Percentiles rank a stretch among this genome's conserved stretches.
phyloP scores from a whole-genome alignment of 2,329 filamentous ascomycete species.

The Ceratocystis colombiana region DNA sequence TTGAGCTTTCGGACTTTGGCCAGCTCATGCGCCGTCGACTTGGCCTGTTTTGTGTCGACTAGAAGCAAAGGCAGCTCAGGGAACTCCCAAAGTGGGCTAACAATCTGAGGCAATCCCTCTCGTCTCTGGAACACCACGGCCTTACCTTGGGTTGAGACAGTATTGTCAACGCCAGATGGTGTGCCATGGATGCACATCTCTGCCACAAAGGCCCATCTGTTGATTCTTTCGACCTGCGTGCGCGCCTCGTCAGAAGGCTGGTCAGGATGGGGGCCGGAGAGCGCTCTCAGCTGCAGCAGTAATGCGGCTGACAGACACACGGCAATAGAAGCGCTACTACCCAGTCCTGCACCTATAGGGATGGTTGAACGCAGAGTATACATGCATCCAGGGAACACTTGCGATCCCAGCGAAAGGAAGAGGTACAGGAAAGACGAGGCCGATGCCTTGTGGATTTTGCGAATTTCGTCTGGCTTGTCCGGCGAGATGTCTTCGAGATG shows the following conservation, averaged over 20 bases:
- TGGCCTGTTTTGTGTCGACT: constrained; percentile 78
- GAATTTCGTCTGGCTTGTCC: constrained; percentile 54
- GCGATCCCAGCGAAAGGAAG: constrained; percentile 75
- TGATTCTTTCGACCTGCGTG: constrained; percentile 86
- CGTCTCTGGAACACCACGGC: constrained; percentile 77
- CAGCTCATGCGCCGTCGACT: constrained; percentile 77
- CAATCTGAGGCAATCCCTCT: constrained; percentile 35
- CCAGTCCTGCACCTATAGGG: constrained; percentile 80
- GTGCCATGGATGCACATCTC: constrained; percentile 98
- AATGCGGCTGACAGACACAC: constrained; percentile 81
- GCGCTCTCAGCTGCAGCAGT: constrained; percentile 74
- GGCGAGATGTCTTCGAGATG: constrained; percentile 63
- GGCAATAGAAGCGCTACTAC: constrained; percentile 86
- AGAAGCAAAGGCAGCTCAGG: constrained; percentile 84
- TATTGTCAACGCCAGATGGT: constrained; percentile 94
- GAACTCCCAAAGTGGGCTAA: constrained; percentile 72
- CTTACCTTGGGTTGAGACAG: constrained; percentile 85
- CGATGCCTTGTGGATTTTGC: constrained; percentile 75
- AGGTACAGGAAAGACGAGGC: constrained; percentile 85
- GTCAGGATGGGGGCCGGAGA: constrained; percentile 84
- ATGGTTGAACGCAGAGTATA: constrained; percentile 92
- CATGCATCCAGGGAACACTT: constrained; percentile 66
- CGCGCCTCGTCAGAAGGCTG: constrained; percentile 81
- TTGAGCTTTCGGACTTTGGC: constrained; percentile 70
- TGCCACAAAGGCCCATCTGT: constrained; percentile 92